These are phyloP conservation scores for Tuctoria greenei DNA, from an alignment of 176 grass and related monocot species.

Conservation along the genomic window DNA sequence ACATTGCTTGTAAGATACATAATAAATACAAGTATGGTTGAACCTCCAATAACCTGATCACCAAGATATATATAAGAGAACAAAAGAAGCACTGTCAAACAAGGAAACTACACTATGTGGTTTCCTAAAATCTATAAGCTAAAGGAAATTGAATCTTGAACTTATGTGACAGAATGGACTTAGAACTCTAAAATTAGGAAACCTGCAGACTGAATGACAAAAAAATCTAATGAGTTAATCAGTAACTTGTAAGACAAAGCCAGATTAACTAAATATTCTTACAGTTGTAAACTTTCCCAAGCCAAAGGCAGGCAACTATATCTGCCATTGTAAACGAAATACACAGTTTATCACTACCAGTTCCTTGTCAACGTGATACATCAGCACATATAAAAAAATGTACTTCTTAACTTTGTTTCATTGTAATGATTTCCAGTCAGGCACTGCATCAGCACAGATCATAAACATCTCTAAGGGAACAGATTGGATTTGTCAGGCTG, in stretches of 20 bases:
- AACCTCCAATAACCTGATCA: constrained; percentile 17
- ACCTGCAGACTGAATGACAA: constrained; percentile 10
- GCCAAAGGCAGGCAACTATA: background rate
- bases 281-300: background rate
- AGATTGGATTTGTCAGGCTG: background rate
- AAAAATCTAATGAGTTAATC: constrained; percentile 6
- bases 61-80: background rate
- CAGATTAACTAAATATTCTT: constrained; percentile 23
- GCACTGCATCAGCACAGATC: constrained; percentile 13
- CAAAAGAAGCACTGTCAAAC: background rate
- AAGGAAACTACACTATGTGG: background rate
- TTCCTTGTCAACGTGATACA: constrained; percentile 3
- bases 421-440: background rate
- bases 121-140: constrained; percentile 13
- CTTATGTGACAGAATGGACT: constrained; percentile 21
- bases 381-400: background rate
- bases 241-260: constrained; percentile 12
- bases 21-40: constrained; percentile 6
- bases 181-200: constrained; percentile 14
- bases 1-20: constrained; percentile 55
- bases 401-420: constrained; percentile 8
- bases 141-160: background rate
- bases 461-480: constrained; percentile 6
- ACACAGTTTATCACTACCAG: background rate
- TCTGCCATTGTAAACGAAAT: background rate